Base-by-base conservation (phyloP, 345 rosid species). In the Firmiana major region DNA sequence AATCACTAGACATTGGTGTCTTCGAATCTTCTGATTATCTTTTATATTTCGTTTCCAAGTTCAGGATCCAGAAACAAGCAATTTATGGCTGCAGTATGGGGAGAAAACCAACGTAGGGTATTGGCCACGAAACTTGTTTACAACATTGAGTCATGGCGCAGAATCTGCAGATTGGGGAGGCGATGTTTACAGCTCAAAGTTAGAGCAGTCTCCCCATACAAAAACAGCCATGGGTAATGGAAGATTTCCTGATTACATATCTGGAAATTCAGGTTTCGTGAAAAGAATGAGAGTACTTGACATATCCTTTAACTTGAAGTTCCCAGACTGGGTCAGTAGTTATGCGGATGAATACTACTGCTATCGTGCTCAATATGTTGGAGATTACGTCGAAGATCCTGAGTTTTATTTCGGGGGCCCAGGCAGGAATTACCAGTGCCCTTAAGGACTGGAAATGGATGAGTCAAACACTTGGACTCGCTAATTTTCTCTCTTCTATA, bases 391-490 rank as follows among this genome's bases (percentile, higher is more conserved):
- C 8, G 88, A 78, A 68, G 91, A 89, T 77, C 88, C 93, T 45
- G 88, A 85, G 78, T 89, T 86, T 67, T 88, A 81, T 64, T 89
- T 71, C 76, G 90, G 93, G 3, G 93, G 91, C 0, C 93, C 89
- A 0, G 90, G 88, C 36, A 78, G 63, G 73, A 83, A 79, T 75
- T 34, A 17, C 3, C 4, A 64, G 60, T 90, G 93, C 82, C 88
- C 90, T 63, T 89, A 55, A 84, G n/a, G 31, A 8, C 15, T 22
- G 8, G 11, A 8, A 55, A 58, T 58, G 63, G 2, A 31, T 58
- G 63, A 31, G 34, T 1, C 12, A 8, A 5, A 7, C 3, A 19
- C 15, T 58, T 55, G 16, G 19, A 15, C n/a, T 55, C 2, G 60
- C 26, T 3, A 55, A 21, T 55, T 55, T 21, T 55, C 12, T 57